phyloP scores from a whole-genome alignment of 2,329 filamentous ascomycete species.

The Onygena corvina region DNA sequence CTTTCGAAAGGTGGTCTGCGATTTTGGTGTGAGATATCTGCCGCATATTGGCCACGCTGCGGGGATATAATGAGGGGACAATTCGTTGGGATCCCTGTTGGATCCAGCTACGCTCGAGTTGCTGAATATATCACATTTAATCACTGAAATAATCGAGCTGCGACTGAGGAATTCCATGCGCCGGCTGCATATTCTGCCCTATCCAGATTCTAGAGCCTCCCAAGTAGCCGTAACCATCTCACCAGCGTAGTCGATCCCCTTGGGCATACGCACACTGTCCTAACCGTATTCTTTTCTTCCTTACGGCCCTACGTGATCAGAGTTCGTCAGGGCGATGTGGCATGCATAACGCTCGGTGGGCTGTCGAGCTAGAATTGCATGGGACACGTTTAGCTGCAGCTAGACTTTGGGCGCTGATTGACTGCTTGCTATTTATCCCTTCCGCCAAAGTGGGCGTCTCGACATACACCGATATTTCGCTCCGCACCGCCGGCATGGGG shows the following conservation, averaged over 20 bases:
- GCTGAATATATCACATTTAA: slow-evolving; percentile 1
- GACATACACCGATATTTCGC: slow-evolving; percentile 9
- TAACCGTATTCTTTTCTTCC: too few species aligned
- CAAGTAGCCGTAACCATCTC: too few species aligned
- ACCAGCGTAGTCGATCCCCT: too few species aligned
- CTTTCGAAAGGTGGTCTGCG: too few species aligned
- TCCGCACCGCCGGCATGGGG: slow-evolving; percentile 9
- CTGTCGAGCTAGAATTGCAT: background rate
- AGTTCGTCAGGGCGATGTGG: background rate
- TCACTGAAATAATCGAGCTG: background rate
- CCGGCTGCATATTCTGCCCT: background rate
- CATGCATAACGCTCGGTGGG: background rate
- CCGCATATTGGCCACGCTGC: too few species aligned
- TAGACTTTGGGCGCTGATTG: slow-evolving; percentile 1
- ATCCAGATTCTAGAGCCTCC: background rate
- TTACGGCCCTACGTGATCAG: background rate
- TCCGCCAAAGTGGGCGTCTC: slow-evolving; percentile 6
- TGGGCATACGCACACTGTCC: too few species aligned
- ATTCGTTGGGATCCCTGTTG: background rate
- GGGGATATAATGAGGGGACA: background rate
- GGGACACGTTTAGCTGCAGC: slow-evolving; percentile 6
- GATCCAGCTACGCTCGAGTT: background rate
- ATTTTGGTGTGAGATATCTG: too few species aligned
- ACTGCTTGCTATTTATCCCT: too few species aligned
- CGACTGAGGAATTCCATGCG: background rate